Conservation (phyloP, 1,284 basidiomycete species). For the Ceratobasidium sp. region DNA sequence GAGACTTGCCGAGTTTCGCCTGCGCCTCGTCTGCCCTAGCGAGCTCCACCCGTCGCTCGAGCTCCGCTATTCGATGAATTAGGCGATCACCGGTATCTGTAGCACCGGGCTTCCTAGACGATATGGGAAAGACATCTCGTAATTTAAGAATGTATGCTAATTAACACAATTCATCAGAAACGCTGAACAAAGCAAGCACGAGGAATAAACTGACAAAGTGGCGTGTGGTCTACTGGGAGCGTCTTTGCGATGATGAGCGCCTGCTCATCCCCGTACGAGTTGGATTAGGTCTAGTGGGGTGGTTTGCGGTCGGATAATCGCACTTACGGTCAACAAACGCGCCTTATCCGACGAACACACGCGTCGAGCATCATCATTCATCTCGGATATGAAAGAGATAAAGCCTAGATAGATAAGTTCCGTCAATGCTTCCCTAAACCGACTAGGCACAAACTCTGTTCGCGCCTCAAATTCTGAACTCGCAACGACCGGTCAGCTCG, state of each 20-base stretch:
- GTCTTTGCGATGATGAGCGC: constrained; percentile 23
- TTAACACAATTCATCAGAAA: neutral
- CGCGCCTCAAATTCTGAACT: neutral
- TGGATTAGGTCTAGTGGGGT: neutral
- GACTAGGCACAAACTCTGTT: constrained; percentile 18
- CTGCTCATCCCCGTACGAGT: constrained; percentile 3
- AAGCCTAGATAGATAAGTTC: too few relatives aligned
- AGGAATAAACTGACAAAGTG: constrained; percentile 5
- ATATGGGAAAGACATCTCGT: constrained; percentile 12
- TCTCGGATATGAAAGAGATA: neutral
- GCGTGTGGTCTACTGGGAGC: constrained; percentile 11
- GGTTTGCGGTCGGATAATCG: neutral
- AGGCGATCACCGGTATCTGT: neutral
- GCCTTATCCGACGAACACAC: constrained; percentile 27
- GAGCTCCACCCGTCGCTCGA: constrained; percentile 1
- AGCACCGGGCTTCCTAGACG: neutral
- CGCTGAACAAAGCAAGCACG: constrained; percentile 13
- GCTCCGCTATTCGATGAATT: constrained; percentile 10
- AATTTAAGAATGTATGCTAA: constrained; percentile 22
- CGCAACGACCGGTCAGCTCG: neutral
- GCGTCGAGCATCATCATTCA: neutral
- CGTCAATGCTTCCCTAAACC: neutral
- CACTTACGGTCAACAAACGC: constrained; percentile 26
- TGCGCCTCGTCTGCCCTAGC: constrained; percentile 27
- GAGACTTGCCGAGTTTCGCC: constrained; percentile 22